Evolutionary conservation across 164 flowering plant genomes (phyloP).

Genomic region (Vitis rupestris): DNA sequence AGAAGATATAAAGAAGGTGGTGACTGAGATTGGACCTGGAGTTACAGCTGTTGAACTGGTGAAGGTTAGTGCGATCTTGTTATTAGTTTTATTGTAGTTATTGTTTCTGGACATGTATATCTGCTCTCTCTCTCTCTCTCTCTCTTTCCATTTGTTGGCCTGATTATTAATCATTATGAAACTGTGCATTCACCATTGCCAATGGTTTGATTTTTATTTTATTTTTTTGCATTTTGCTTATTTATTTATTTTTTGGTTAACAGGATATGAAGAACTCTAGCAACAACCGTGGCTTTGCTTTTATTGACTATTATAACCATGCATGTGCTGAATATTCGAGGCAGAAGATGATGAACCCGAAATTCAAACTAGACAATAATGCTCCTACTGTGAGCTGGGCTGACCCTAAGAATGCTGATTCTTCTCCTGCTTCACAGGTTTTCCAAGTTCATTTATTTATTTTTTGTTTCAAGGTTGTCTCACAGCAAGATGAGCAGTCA

Average conservation of each 20-base stretch:
- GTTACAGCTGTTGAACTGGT: constrained; percentile 59
- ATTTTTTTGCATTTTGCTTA: not conserved
- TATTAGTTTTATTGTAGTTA: not conserved
- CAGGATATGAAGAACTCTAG: constrained; percentile 72
- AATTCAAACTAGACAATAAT: constrained; percentile 69
- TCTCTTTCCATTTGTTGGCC: not conserved
- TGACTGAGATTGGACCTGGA: constrained; percentile 77
- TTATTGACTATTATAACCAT: constrained; percentile 80
- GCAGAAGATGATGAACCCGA: constrained; percentile 67
- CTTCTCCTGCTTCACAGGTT: constrained; percentile 70
- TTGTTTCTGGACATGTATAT: not conserved
- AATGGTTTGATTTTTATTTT: not conserved
- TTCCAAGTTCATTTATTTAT: not conserved
- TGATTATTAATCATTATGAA: too few species aligned
- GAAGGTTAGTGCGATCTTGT: constrained; percentile 46
- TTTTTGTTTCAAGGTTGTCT: too few species aligned
- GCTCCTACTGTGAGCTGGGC: constrained; percentile 95
- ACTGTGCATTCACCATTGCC: too few species aligned
- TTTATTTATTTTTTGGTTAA: not conserved
- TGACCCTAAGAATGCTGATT: constrained; percentile 68
- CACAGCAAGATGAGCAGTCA: too few species aligned
- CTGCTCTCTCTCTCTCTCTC: not conserved
- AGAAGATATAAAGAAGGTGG: constrained; percentile 64
- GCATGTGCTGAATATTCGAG: constrained; percentile 92
- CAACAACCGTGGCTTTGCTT: constrained; percentile 86